A percentile compares a stretch with the other conserved stretches of the same genome.
Conservation (phyloP, 345 rosid genomes). For the Citrus sinensis region DNA sequence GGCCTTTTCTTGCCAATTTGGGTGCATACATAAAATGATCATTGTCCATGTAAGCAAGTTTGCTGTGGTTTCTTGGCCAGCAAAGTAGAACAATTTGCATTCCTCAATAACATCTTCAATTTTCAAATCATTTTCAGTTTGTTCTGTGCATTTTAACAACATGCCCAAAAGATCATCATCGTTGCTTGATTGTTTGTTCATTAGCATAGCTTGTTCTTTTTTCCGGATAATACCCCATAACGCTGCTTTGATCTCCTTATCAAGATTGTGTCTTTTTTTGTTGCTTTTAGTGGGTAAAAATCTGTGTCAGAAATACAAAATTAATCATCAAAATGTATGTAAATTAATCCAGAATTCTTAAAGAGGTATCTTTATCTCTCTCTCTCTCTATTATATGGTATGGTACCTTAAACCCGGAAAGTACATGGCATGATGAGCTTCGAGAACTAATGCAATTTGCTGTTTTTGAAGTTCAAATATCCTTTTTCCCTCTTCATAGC, state of each 20-base stretch:
- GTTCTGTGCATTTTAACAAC: slow-evolving; percentile 13
- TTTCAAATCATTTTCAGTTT: slow-evolving; percentile 8
- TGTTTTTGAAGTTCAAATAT: slow-evolving; percentile 25
- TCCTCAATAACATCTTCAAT: slow-evolving; percentile 25
- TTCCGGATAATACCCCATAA: slow-evolving; percentile 13
- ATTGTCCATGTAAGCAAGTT: slow-evolving; percentile 27
- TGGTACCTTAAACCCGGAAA: slow-evolving; percentile 26
- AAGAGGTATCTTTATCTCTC: neutral
- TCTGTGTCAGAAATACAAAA: neutral
- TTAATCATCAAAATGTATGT: neutral
- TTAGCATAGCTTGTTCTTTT: slow-evolving; percentile 16
- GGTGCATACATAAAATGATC: slow-evolving; percentile 19
- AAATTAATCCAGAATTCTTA: neutral
- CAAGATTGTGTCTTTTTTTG: slow-evolving; percentile 16
- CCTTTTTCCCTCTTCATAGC: slow-evolving; percentile 25
- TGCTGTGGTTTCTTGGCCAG: slow-evolving; percentile 42
- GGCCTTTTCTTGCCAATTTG: slow-evolving; percentile 31
- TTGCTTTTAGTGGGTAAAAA: slow-evolving; percentile 25
- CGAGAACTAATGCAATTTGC: slow-evolving; percentile 13
- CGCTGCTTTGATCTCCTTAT: slow-evolving; percentile 17
- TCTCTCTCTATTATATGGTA: too few species aligned
- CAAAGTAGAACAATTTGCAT: slow-evolving; percentile 28
- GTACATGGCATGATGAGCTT: slow-evolving; percentile 3
- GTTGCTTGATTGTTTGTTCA: neutral
- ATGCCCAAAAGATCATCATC: slow-evolving; percentile 16